These are phyloP conservation scores for Botrytis pseudocinerea DNA, from an alignment of 2,329 filamentous ascomycete species.

Conservation along the genomic window DNA sequence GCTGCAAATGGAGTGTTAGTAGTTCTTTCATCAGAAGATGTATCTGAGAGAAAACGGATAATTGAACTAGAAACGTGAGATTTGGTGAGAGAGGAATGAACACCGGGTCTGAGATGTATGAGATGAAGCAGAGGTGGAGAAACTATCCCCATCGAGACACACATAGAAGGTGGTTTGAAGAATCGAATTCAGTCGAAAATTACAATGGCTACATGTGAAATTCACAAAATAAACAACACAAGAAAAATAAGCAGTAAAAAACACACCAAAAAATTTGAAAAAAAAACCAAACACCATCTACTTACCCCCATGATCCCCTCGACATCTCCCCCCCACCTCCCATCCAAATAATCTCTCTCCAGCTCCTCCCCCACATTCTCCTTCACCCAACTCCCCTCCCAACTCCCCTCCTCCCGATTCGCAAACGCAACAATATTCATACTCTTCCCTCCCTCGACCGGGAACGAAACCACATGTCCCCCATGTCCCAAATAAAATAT, in stretches of 20 bases:
- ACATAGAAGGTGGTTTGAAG: not conserved
- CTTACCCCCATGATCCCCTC: conserved; percentile 8
- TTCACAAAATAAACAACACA: not conserved
- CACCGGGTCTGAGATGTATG: not conserved
- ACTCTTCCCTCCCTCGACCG: conserved; percentile 51
- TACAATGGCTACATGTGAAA: not conserved
- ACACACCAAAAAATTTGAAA: not conserved
- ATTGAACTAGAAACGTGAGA: not conserved
- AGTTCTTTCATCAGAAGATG: not conserved
- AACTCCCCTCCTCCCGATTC: conserved; percentile 39
- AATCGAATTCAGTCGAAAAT: not conserved
- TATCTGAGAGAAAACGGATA: no score
- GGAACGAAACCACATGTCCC: conserved; percentile 46
- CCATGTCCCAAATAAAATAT: conserved; percentile 55
- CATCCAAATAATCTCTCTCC: conserved; percentile 11
- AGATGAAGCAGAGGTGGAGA: no score
- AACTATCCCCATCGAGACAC: not conserved
- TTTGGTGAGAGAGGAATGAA: not conserved
- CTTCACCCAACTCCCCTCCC: conserved; percentile 34
- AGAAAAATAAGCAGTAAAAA: not conserved
- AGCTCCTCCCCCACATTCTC: conserved; percentile 4
- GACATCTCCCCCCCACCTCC: conserved; percentile 3
- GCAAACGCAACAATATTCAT: conserved; percentile 52
- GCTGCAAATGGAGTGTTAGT: not conserved
- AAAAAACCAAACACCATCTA: not conserved